Evolutionary conservation across 495 filamentous ascomycete genomes (phyloP), one percentile per base, ranked within the genome.

Genomic region (Trichoderma orchidacearum): DNA sequence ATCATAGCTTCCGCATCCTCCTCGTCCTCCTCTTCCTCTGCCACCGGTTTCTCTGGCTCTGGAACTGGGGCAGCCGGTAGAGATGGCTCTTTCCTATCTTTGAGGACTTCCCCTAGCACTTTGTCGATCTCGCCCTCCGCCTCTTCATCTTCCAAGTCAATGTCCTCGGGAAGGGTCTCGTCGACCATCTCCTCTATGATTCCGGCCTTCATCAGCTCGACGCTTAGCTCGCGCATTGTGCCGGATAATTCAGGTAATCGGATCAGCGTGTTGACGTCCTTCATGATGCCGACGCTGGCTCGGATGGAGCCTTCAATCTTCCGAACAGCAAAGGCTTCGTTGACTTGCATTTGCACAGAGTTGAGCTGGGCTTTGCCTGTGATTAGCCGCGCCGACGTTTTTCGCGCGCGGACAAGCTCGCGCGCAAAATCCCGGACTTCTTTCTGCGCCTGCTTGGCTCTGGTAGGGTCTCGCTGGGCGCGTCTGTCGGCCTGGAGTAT

Each of bases 161-260:
- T 69, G 21, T 70, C 69, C 62, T 85, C 81, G n/a, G 89, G 89
- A 60, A 96, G 69, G 36, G 76, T 82, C 66, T 97, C 93, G 38
- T 82, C 85, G 12, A 95, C 84, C 85, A 96, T 96, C 74, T 98
- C 93, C 72, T 98, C 93, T 58, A 98, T 96, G 60, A 98, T 91
- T 3, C 94, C 93, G 2, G 93, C 91, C 70, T 86, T 91, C 58
- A 96, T 84, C 63, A 97, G 69, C 75, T 98, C 93, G 53, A 84
- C 75, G 56, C 84, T 86, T 27, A 98, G 75, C 70, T 96, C 90
- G 50, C 80, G 76, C 93, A 97, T 97, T 11, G 92, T 96, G 45
- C 80, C 82, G 21, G 84, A 88, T 31, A 98, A 73, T 73, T 96
- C 86, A 15, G 93, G 93, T 58, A 98, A 70, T 27, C 85, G 76